Evolutionary conservation across 768 basidiomycete genomes (phyloP), one percentile per base, ranked within the genome.

Genomic region (Calocera cornea): DNA sequence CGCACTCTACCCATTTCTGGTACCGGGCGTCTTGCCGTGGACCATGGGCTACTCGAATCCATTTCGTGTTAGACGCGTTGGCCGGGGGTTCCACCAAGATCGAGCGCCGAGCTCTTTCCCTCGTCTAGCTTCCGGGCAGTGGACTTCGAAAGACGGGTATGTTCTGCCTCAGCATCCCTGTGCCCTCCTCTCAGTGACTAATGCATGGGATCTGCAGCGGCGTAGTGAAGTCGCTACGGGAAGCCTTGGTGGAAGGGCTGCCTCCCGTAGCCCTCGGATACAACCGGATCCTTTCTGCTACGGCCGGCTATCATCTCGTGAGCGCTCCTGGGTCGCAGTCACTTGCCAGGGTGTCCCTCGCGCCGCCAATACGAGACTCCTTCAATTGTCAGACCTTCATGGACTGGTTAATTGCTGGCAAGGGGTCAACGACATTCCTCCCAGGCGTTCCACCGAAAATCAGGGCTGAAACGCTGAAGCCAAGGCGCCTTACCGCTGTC

Each of bases 1-100:
- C 73, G 82, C 86, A n/a, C 70, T 88, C 41, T 91, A 85, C 74
- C 89, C 89, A 0, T 88, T 88, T 72, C 71, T 83, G 5, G 76
- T 83, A 0, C 77, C 82, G 12, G 82, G 79, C 17, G 72, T 81
- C 11, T 73, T 83, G 40, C 80, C 82, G 7, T 84, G 83, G 80
- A 81, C 77, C 41, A 76, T 80, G 70, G 76, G 76, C 24, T 69
- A 78, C 11, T 77, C 77, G 41, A 77, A 78, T 68, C 76, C 80
- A 31, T 88, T 87, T 72, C 81, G 89, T 64, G 73, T 87, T 54
- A 82, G 88, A 60, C 80, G 83, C 64, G 82, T 89, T 16, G 82
- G 81, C 14, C 83, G 87, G 71, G 88, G 84, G 84, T 79, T 87
- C 40, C 76, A 78, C 38, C 68, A 74, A 19, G 70, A 74, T 47